Evolutionary conservation across 2,329 filamentous ascomycete genomes (phyloP), one percentile per base, ranked within the genome.

Genomic region (Fusarium clavum): DNA sequence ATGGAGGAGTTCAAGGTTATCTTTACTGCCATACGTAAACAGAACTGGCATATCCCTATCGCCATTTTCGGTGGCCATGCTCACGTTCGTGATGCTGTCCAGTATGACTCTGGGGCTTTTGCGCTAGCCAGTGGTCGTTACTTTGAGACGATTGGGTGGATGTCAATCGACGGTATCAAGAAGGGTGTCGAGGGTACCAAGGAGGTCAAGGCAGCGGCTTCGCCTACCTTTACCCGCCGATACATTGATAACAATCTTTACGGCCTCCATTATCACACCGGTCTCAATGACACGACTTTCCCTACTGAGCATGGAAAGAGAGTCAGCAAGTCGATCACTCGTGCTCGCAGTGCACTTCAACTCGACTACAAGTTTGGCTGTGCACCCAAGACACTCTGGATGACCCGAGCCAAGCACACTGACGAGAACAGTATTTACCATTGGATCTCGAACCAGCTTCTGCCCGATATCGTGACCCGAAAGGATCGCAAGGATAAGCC

Each of bases 221-320:
- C 80, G 0, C 81, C 89, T 45, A 86, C 83, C 3, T 98, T 97
- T 77, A 86, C 87, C 56, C 88, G 95, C 47, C 88, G 91, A 63
- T 98, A 98, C 80, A 95, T 98, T 65, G 95, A 98, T 81, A 98
- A 94, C 81, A 98, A 98, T 73, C 84, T 98, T 0, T 92, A 89
- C 66, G 96, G 94, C 2, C 86, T 97, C 63, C 87, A 94, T 74
- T 87, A 96, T 74, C 95, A 98, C 78, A 93, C 92, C 4, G 88
- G 88, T 1, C 87, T 92, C 30, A 90, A 95, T 72, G 84, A 86
- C 18, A 84, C 87, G 0, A 91, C 89, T 0, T 98, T 98, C 76
- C 86, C 88, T 3, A 98, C 95, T 0, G 83, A 90, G 16, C 86
- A 91, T 48, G 95, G 95, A 20, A 86, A 84, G 54, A 91, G 92